Conservation (phyloP, 2,329 filamentous ascomycete genomes). For the Talaromyces sp. region DNA sequence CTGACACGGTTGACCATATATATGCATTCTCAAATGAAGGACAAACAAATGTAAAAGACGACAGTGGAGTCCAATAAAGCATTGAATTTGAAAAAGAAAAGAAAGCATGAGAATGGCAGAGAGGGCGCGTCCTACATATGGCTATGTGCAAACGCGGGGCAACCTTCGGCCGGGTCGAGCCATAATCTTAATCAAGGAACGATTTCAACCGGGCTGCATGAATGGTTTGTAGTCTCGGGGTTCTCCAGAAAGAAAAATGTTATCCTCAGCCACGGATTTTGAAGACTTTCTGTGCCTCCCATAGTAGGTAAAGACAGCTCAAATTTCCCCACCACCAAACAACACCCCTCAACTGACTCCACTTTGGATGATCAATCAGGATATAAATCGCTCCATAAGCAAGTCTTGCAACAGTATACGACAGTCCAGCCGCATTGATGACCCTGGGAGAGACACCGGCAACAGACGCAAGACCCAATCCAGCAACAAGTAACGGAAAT, state of each 20-base stretch:
- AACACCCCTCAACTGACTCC: slow-evolving; percentile 41
- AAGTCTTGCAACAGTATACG: slow-evolving; percentile 48
- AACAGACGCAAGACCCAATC: slow-evolving; percentile 44
- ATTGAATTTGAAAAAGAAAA: too few relatives aligned
- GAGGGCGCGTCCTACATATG: too few relatives aligned
- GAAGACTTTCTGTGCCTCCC: slow-evolving; percentile 22
- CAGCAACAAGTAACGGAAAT: slow-evolving; percentile 33
- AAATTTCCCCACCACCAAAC: slow-evolving; percentile 51
- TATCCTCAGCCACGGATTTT: neutral
- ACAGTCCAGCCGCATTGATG: slow-evolving; percentile 44
- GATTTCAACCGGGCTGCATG: too few relatives aligned
- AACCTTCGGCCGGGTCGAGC: too few relatives aligned
- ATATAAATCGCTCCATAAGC: slow-evolving; percentile 48
- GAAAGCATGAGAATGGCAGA: too few relatives aligned
- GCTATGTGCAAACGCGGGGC: too few relatives aligned
- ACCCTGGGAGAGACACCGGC: slow-evolving; percentile 39
- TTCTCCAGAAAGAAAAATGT: neutral
- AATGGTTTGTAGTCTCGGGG: too few relatives aligned
- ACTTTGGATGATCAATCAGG: slow-evolving; percentile 37
- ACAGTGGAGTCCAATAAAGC: too few relatives aligned
- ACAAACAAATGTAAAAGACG: too few relatives aligned
- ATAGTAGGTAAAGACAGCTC: slow-evolving; percentile 44
- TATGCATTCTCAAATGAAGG: too few relatives aligned
- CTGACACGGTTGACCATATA: too few relatives aligned
- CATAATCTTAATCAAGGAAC: too few relatives aligned